These are phyloP conservation scores for Borovskyia barvae DNA, from an alignment of 208 protist species.

Conservation along the genomic window DNA sequence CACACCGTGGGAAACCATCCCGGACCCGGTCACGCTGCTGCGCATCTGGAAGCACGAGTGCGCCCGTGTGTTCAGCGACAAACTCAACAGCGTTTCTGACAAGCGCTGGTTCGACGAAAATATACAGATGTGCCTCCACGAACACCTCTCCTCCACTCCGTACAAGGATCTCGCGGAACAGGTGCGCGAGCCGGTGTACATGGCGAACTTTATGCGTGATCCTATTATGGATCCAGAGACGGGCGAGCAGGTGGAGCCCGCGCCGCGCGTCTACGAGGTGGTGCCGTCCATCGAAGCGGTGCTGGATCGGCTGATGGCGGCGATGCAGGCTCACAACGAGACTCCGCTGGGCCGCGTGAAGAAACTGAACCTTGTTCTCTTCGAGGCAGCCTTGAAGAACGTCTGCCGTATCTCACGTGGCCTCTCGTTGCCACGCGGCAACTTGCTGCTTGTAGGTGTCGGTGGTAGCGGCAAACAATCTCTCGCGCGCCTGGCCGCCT, in stretches of 20 bases:
- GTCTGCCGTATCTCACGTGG: slow-evolving; percentile 92
- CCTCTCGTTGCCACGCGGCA: slow-evolving; percentile 90
- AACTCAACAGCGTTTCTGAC: slow-evolving; percentile 94
- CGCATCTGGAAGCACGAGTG: slow-evolving; percentile 98
- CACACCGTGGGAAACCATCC: slow-evolving; percentile 83
- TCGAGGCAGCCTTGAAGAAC: slow-evolving; percentile 95
- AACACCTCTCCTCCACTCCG: slow-evolving; percentile 72
- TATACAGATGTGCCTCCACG: slow-evolving; percentile 80
- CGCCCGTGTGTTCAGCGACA: slow-evolving; percentile 96
- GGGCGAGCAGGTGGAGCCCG: slow-evolving; percentile 85
- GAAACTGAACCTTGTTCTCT: slow-evolving; percentile 94
- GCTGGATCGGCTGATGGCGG: slow-evolving; percentile 61
- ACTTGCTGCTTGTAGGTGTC: slow-evolving; percentile 94
- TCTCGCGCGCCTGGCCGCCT: slow-evolving; percentile 86
- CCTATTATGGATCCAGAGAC: slow-evolving; percentile 89
- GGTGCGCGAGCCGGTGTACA: slow-evolving; percentile 84
- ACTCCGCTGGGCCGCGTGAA: slow-evolving; percentile 75
- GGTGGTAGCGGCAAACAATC: slow-evolving; percentile 94
- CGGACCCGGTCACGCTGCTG: slow-evolving; percentile 78
- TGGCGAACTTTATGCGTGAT: slow-evolving; percentile 95
- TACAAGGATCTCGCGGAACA: slow-evolving; percentile 83
- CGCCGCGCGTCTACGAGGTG: slow-evolving; percentile 95
- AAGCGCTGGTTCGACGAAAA: slow-evolving; percentile 95
- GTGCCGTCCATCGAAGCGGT: slow-evolving; percentile 85
- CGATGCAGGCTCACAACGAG: slow-evolving; percentile 91